Evolutionary conservation across 1,284 basidiomycete genomes (phyloP).

Genomic region (Taiwanofungus camphoratus): DNA sequence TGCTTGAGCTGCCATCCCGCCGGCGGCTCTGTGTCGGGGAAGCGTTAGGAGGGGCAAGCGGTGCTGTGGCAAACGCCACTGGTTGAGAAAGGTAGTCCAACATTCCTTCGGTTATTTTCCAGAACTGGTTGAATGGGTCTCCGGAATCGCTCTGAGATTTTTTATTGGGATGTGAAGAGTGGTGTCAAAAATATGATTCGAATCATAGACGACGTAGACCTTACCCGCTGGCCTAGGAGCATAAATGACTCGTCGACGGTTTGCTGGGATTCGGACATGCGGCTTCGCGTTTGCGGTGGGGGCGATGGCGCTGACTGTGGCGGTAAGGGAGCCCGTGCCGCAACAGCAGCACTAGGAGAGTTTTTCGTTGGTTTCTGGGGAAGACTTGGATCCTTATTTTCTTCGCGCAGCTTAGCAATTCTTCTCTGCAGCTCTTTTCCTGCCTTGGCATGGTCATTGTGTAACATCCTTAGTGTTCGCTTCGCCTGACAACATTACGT

Average conservation of each 20-base stretch:
- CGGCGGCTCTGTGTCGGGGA: conserved; percentile 23
- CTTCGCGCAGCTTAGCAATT: conserved; percentile 61
- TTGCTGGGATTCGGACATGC: conserved; percentile 64
- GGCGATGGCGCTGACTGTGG: conserved; percentile 35
- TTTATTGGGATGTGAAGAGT: conserved; percentile 1
- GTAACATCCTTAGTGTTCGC: conserved; percentile 65
- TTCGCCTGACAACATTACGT: conserved; percentile 47
- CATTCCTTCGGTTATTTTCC: conserved; percentile 80
- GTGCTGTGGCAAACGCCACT: conserved; percentile 78
- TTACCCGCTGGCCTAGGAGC: conserved; percentile 67
- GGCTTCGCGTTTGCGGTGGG: conserved; percentile 32
- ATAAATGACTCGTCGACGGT: conserved; percentile 81
- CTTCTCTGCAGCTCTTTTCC: conserved; percentile 63
- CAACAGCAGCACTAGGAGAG: conserved; percentile 14
- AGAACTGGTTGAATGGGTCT: conserved; percentile 81
- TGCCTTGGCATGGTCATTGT: conserved; percentile 64
- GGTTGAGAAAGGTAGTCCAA: conserved; percentile 76
- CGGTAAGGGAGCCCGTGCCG: conserved; percentile 15
- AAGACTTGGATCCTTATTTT: conserved; percentile 66
- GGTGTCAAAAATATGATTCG: conserved; percentile 6
- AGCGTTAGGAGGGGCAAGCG: conserved; percentile 41
- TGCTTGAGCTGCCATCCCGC: conserved; percentile 47
- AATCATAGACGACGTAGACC: no score
- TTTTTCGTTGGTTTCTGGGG: conserved; percentile 31
- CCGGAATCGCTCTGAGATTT: conserved; percentile 31